Conservation (phyloP, 495 filamentous ascomycete species). For the Penicillium lagena region DNA sequence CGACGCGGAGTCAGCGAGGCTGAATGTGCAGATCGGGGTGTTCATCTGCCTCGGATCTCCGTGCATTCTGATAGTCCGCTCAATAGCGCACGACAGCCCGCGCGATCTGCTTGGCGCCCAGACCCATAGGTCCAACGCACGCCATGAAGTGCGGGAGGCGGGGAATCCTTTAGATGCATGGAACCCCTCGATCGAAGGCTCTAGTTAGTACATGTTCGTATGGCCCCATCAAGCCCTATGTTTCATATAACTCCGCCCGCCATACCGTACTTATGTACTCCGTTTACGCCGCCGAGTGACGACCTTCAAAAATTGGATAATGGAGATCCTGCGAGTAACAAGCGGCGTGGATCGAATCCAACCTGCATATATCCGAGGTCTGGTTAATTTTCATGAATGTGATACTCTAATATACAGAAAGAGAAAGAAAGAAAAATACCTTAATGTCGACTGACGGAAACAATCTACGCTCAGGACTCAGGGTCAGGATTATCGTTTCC, state of each 20-base stretch:
- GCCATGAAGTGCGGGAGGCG: conserved; percentile 1
- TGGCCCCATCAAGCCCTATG: background rate
- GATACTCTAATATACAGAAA: too few species aligned
- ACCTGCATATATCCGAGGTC: background rate
- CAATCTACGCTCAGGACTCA: too few species aligned
- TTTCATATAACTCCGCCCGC: too few species aligned
- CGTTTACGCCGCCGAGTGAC: background rate
- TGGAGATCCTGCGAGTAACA: background rate
- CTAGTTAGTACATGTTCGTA: background rate
- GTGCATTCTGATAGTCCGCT: conserved; percentile 10
- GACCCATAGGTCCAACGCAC: background rate
- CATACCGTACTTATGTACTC: background rate
- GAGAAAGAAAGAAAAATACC: too few species aligned
- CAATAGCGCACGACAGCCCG: conserved; percentile 11
- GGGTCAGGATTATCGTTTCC: too few species aligned
- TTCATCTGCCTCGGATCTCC: conserved; percentile 4
- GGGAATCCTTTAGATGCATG: too few species aligned
- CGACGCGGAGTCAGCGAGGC: background rate
- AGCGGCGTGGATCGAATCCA: background rate
- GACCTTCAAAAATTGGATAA: background rate
- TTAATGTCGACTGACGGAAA: too few species aligned
- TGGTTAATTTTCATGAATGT: too few species aligned
- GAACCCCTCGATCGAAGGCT: background rate
- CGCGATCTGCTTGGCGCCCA: conserved; percentile 7
- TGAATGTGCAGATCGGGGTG: conserved; percentile 7